phyloP scores from a whole-genome alignment of 352 stramenopile species.

The Globisporangium alternatum region DNA sequence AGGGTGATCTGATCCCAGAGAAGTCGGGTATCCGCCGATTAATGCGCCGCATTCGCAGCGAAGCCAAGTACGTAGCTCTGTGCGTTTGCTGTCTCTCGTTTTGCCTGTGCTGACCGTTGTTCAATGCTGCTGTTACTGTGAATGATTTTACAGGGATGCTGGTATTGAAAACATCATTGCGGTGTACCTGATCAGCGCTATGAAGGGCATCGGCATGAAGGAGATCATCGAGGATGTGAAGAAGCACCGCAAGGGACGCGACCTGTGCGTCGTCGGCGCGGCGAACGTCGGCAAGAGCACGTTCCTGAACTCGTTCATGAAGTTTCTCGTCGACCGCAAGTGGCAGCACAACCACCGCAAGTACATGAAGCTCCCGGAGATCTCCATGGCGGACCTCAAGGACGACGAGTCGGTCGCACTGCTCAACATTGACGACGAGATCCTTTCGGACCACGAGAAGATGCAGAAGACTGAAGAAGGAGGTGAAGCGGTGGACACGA shows the following conservation, averaged over 20 bases:
- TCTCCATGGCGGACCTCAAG: slow-evolving; percentile 52
- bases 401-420: slow-evolving; percentile 38
- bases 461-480: neutral
- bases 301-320: slow-evolving; percentile 91
- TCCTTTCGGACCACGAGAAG: slow-evolving; percentile 21
- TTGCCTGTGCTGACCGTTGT: slow-evolving; percentile 1
- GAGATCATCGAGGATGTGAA: slow-evolving; percentile 82
- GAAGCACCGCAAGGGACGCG: slow-evolving; percentile 71
- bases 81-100: neutral
- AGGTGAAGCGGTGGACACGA: neutral
- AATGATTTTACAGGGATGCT: slow-evolving; percentile 28
- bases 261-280: slow-evolving; percentile 90
- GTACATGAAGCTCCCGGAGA: slow-evolving; percentile 74
- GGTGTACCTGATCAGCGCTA: slow-evolving; percentile 79
- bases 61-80: slow-evolving; percentile 52
- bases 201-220: slow-evolving; percentile 86
- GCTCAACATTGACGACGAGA: slow-evolving; percentile 58
- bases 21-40: slow-evolving; percentile 81
- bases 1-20: slow-evolving; percentile 85
- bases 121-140: neutral
- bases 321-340: slow-evolving; percentile 74
- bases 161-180: slow-evolving; percentile 80
- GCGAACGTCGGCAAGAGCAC: slow-evolving; percentile 93
- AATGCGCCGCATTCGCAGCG: slow-evolving; percentile 72
- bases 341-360: slow-evolving; percentile 86